Percentiles rank a stretch among this genome's conserved stretches.
Evolutionary conservation across 352 stramenopile genomes (phyloP).

Genomic region (Phytophthora europaea): DNA sequence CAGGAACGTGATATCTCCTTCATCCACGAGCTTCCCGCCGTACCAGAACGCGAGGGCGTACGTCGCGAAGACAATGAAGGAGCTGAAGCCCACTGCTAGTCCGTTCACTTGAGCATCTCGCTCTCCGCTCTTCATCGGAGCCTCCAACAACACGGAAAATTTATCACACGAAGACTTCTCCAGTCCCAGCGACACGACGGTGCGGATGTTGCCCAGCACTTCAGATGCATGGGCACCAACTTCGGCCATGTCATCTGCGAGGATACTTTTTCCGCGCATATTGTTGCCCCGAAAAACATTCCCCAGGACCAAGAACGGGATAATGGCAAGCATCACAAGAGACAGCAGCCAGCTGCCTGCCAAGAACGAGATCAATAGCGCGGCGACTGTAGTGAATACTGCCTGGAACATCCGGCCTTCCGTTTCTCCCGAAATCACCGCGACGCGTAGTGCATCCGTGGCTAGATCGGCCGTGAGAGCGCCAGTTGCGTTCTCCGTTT

Average conservation of each 20-base stretch:
- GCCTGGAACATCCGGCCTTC: slow-evolving; percentile 58
- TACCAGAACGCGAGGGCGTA: slow-evolving; percentile 74
- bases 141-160: slow-evolving; percentile 24
- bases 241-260: slow-evolving; percentile 35
- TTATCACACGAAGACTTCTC: slow-evolving; percentile 29
- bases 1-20: slow-evolving; percentile 47
- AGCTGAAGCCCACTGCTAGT: slow-evolving; percentile 77
- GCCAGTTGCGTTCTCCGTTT: slow-evolving; percentile 43
- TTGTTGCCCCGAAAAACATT: slow-evolving; percentile 39
- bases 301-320: slow-evolving; percentile 62
- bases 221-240: slow-evolving; percentile 47
- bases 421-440: slow-evolving; percentile 55
- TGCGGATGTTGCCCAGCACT: slow-evolving; percentile 55
- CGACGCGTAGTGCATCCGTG: slow-evolving; percentile 58
- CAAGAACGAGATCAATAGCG: slow-evolving; percentile 63
- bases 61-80: slow-evolving; percentile 46
- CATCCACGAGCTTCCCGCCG: slow-evolving; percentile 51
- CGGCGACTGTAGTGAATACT: slow-evolving; percentile 53
- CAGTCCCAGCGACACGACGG: slow-evolving; percentile 49
- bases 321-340: slow-evolving; percentile 65
- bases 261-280: slow-evolving; percentile 25
- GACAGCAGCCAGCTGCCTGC: slow-evolving; percentile 66
- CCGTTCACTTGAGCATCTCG: slow-evolving; percentile 49
- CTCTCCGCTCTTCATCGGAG: slow-evolving; percentile 17
- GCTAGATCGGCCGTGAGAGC: slow-evolving; percentile 56